These are phyloP conservation scores for Eragrostis curvula DNA, from an alignment of 176 grass and related monocot species.

Conservation along the genomic window DNA sequence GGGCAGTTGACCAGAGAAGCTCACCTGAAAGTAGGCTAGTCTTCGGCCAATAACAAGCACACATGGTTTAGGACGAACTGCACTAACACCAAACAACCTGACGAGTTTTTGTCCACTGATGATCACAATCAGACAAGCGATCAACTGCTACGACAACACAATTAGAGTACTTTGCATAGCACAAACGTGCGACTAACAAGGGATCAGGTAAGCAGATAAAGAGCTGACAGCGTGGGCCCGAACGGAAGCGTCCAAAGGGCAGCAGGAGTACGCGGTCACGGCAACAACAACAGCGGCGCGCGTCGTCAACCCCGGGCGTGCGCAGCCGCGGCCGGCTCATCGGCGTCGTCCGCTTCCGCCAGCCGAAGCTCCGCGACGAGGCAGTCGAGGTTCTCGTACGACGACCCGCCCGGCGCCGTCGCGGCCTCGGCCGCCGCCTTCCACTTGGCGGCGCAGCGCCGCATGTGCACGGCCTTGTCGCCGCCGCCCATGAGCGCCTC, in stretches of 20 bases:
- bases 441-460: slow-evolving; percentile 28
- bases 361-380: slow-evolving; percentile 35
- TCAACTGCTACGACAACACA: slow-evolving; percentile 2
- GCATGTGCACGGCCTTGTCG: neutral
- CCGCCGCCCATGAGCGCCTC: slow-evolving; percentile 40
- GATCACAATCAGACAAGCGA: neutral
- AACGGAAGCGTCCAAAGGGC: neutral
- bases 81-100: too few relatives aligned
- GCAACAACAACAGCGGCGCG: neutral
- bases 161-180: neutral
- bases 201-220: neutral
- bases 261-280: neutral
- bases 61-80: too few relatives aligned
- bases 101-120: neutral
- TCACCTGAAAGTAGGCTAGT: neutral
- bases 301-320: neutral
- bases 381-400: slow-evolving; percentile 20
- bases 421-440: slow-evolving; percentile 30
- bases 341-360: neutral
- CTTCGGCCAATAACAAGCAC: too few relatives aligned
- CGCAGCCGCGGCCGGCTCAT: neutral
- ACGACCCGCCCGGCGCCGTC: slow-evolving; percentile 40
- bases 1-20: neutral
- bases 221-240: neutral
- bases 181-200: neutral